A percentile compares a stretch with the other conserved stretches of the same genome.
Evolutionary conservation across 2,329 filamentous ascomycete genomes (phyloP).

Genomic region (Ophiostoma himal-ulmi): DNA sequence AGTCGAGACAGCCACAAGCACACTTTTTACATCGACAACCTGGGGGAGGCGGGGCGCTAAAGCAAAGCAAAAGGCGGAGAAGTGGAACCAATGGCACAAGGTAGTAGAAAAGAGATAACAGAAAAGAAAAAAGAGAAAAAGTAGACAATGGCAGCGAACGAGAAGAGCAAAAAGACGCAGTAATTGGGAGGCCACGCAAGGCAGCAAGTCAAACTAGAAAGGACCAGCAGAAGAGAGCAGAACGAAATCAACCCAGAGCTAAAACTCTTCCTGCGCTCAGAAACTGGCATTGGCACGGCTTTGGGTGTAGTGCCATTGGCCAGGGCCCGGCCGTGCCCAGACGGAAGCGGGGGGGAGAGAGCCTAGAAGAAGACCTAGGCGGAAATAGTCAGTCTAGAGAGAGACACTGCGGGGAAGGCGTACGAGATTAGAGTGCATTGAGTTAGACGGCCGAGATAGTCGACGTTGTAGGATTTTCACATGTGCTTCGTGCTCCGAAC

Average conservation of each 20-base stretch:
- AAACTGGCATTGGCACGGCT: background rate
- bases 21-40: background rate
- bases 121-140: no score
- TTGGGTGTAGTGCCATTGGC: conserved; percentile 10
- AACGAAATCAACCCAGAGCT: background rate
- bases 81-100: background rate
- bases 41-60: conserved; percentile 3
- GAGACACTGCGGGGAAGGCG: background rate
- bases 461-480: background rate
- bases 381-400: background rate
- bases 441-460: background rate
- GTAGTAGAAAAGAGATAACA: no score
- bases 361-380: background rate
- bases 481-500: background rate
- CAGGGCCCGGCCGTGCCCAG: conserved; percentile 5
- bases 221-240: no score
- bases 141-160: background rate
- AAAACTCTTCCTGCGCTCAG: background rate
- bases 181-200: no score
- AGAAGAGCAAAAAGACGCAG: background rate
- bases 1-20: background rate
- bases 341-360: background rate
- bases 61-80: background rate
- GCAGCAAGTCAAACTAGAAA: no score
- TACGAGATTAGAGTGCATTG: background rate